Percentiles rank a stretch among this genome's conserved stretches.
These are phyloP conservation scores for Musa balbisiana DNA, from an alignment of 202 grass and related monocot species.

Conservation along the genomic window DNA sequence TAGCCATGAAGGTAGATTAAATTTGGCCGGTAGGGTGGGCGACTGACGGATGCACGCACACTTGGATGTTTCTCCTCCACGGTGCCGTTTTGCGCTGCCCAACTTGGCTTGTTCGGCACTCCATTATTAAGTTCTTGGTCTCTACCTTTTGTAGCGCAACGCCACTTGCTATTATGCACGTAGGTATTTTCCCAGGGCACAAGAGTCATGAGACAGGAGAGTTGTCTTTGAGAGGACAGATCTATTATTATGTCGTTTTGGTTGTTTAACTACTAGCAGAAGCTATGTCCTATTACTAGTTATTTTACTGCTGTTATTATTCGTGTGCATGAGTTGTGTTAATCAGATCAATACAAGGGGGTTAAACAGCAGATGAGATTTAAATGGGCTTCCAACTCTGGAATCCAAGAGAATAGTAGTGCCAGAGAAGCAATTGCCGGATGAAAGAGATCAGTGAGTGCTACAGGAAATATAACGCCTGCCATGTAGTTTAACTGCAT, in stretches of 20 bases:
- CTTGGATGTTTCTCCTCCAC: not conserved
- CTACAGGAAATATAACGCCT: not conserved
- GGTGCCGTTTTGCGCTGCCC: not conserved
- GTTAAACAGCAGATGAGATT: too few relatives aligned
- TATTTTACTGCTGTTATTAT: not conserved
- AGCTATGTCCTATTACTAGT: not conserved
- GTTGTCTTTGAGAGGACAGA: too few relatives aligned
- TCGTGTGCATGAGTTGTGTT: too few relatives aligned
- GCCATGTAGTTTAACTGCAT: not conserved
- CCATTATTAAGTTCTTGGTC: not conserved
- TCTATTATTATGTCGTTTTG: too few relatives aligned
- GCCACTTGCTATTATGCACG: not conserved
- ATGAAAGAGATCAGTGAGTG: too few relatives aligned
- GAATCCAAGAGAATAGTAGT: too few relatives aligned
- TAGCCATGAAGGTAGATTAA: not conserved
- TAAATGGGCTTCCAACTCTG: too few relatives aligned
- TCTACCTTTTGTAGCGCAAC: not conserved
- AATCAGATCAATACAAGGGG: too few relatives aligned
- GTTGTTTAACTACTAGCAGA: not conserved
- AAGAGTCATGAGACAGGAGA: too few relatives aligned
- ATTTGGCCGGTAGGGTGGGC: not conserved
- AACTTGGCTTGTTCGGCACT: not conserved
- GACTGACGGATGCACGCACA: not conserved
- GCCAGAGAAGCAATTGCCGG: too few relatives aligned
- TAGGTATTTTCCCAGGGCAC: too few relatives aligned